phyloP scores from a whole-genome alignment of 2,329 filamentous ascomycete species.

The Setomelanomma holmii region DNA sequence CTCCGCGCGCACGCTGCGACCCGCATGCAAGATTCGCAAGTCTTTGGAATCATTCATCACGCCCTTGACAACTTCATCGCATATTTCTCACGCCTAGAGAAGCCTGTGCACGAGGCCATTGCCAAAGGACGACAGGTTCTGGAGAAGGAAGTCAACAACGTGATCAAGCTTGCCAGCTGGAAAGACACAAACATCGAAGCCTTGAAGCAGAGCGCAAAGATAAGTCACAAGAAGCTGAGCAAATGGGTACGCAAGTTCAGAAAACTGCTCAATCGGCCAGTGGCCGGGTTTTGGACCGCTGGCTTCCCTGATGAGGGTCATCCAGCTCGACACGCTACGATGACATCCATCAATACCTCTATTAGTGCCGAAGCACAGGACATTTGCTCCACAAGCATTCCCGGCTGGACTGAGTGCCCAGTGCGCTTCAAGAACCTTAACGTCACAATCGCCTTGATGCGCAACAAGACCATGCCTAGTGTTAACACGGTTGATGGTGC shows the following conservation, averaged over 20 bases:
- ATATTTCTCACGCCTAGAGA: constrained; percentile 76
- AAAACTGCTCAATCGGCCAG: constrained; percentile 75
- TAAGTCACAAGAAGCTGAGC: constrained; percentile 91
- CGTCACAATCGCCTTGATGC: constrained; percentile 78
- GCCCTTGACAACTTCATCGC: constrained; percentile 78
- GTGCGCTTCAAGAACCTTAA: constrained; percentile 73
- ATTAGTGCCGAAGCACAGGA: constrained; percentile 23
- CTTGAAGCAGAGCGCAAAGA: constrained; percentile 84
- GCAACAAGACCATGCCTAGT: constrained; percentile 63
- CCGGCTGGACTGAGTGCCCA: constrained; percentile 55
- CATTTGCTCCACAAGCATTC: constrained; percentile 30
- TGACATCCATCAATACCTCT: constrained; percentile 19
- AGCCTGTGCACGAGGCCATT: constrained; percentile 69
- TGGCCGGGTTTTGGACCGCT: constrained; percentile 63
- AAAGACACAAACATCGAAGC: constrained; percentile 96
- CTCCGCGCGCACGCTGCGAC: constrained; percentile 70
- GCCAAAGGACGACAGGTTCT: constrained; percentile 72
- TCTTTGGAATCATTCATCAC: constrained; percentile 63
- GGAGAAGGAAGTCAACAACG: constrained; percentile 92
- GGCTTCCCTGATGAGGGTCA: constrained; percentile 40
- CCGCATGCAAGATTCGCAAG: constrained; percentile 61
- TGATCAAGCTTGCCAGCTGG: constrained; percentile 95
- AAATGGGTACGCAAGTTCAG: constrained; percentile 91
- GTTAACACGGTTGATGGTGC: constrained; percentile 63
- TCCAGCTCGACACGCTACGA: constrained; percentile 9